Percentiles rank a stretch among this genome's conserved stretches.
Conservation (phyloP, 352 stramenopile genomes). For the Pythium scleroteichum region DNA sequence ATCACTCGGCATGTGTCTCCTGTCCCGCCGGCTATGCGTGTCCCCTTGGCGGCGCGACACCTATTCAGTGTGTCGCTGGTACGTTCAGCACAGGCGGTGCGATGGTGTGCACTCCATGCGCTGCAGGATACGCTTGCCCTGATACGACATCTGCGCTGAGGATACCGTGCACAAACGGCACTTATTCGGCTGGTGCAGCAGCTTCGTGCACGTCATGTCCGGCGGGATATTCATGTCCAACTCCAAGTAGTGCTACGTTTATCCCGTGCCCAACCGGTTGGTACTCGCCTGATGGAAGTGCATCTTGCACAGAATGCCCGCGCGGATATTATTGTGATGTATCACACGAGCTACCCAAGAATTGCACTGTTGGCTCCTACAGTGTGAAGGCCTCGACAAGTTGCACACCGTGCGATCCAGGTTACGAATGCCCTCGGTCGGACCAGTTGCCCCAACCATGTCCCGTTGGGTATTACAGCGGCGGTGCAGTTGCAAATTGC, state of each 20-base stretch:
- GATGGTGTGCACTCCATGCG: conserved; percentile 55
- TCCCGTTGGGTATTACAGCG: conserved; percentile 87
- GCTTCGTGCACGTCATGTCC: conserved; percentile 68
- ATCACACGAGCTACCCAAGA: conserved; percentile 59
- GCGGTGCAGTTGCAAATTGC: conserved; percentile 70
- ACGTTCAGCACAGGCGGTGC: conserved; percentile 62
- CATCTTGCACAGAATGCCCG: conserved; percentile 72
- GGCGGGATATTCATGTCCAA: conserved; percentile 75
- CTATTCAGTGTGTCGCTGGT: conserved; percentile 47
- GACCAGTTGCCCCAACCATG: conserved; percentile 78
- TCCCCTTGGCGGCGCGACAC: conserved; percentile 35
- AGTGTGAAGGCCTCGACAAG: conserved; percentile 63
- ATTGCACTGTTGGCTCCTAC: conserved; percentile 80
- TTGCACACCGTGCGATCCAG: conserved; percentile 71
- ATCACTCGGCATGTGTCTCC: conserved; percentile 44
- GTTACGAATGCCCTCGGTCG: conserved; percentile 81
- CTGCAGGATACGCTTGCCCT: conserved; percentile 74
- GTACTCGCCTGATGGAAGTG: conserved; percentile 62
- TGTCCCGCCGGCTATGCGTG: conserved; percentile 56
- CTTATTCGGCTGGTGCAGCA: conserved; percentile 51
- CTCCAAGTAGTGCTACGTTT: conserved; percentile 60
- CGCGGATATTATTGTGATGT: conserved; percentile 81
- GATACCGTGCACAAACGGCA: conserved; percentile 52
- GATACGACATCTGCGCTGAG: conserved; percentile 50
- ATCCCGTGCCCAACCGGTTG: conserved; percentile 58